Percentiles rank a stretch among this genome's conserved stretches.
Evolutionary conservation across 139 green algal species (phyloP).

Genomic region (Chlamydomonas sphaeroides): DNA sequence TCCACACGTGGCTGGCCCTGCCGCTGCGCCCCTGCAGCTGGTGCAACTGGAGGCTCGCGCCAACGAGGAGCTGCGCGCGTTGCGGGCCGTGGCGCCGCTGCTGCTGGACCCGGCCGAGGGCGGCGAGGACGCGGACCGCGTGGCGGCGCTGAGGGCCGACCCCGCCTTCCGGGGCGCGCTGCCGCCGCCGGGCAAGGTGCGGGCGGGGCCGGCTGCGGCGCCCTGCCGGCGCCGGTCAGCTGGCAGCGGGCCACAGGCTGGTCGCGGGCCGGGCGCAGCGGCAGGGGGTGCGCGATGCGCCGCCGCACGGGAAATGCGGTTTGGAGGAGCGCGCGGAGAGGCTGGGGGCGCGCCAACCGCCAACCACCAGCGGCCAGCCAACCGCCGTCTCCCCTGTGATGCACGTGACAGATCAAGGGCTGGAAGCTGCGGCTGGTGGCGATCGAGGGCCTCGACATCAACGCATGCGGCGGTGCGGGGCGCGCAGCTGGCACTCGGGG

Average conservation of each 20-base stretch:
- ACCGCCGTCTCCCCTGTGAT: no score
- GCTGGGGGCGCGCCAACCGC: no score
- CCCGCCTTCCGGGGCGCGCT: constrained; percentile 20
- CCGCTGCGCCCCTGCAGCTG: neutral
- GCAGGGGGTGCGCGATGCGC: no score
- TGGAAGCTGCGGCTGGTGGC: constrained; percentile 24
- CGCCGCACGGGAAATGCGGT: no score
- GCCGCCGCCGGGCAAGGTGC: constrained; percentile 14
- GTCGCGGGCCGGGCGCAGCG: no score
- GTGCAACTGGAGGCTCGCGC: constrained; percentile 4
- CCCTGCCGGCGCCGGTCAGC: neutral
- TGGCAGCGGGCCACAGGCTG: no score
- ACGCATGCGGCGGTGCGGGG: constrained; percentile 32
- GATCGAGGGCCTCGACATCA: constrained; percentile 36
- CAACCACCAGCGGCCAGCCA: no score
- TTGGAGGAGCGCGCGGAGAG: no score
- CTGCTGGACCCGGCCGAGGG: constrained; percentile 8
- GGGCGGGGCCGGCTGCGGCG: neutral
- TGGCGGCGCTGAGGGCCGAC: constrained; percentile 1
- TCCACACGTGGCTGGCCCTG: no score
- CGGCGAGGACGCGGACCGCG: constrained; percentile 2
- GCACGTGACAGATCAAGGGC: constrained; percentile 32
- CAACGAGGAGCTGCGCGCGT: constrained; percentile 16
- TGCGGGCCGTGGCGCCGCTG: constrained; percentile 13
- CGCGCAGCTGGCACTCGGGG: no score